Base-by-base conservation (phyloP, 176 grass and related monocot genomes). In the Oryza rufipogon region DNA sequence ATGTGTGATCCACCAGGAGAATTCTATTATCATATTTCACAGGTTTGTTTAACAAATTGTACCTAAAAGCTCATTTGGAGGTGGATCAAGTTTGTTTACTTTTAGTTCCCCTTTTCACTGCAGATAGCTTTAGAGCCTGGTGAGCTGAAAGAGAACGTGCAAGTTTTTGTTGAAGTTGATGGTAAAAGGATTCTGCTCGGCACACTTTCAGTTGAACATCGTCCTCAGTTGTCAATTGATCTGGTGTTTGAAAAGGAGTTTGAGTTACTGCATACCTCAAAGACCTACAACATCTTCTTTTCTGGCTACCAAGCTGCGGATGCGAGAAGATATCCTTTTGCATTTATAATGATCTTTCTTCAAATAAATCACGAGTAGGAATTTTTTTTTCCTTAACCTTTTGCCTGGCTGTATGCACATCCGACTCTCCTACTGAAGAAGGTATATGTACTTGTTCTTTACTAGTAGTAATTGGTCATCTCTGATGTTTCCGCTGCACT, bases 171-270 rank as follows among this genome's bases (percentile, higher is more conserved):
- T 11, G 91, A 94, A 41, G 54, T 82, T 71, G 79, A 87, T 75
- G 71, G 86, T 48, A 42, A 88, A 79, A 87, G 84, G 69, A 33
- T 87, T 79, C 54, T 76, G 20, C 49, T 97, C 38, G 92, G 81
- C 79, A 91, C 90, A 44, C 86, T 94, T 6, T 86, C 86, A 65
- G 70, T 73, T 42, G 90, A 89, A 25, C 92, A 76, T 56, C 60
- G 36, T 51, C 66, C 88, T 73, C 95, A 94, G 52, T 81, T 81
- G 77, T 17, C 12, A 67, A 88, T 79, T 81, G 79, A 72, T 84
- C 82, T 97, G 85, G 92, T 97, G 17, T 89, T 92, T 30, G 87
- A 94, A 30, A 89, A 92, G 84, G 92, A 92, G 19, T 97, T 97
- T 89, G 86, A 94, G 75, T 80, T 97, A 75, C 88, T 80, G 22